Evolutionary conservation across 78 protist genomes (phyloP), one percentile per base, ranked within the genome.

Genomic region (Anaeramoeba flamelloides): DNA sequence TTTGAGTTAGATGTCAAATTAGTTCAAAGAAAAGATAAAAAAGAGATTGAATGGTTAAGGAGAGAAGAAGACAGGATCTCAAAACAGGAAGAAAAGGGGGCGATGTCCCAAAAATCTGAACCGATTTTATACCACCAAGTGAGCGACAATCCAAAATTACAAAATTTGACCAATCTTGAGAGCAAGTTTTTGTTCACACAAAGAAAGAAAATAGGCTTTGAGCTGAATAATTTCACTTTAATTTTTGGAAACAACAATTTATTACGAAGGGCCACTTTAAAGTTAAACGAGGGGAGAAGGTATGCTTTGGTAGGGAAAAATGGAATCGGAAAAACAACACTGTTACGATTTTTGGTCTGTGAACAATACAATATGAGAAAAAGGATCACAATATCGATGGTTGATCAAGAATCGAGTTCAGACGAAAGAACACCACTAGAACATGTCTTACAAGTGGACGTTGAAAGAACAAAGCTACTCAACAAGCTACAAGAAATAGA

Each of bases 291-390:
- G 39, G 90, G 90, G 36, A 78, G 83, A 26, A 82, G 89, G 22
- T 93, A 93, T 79, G 97, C 95, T 34, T 84, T 93, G 76, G 85
- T 92, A 39, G 97, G 97, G 2, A 36, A 84, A 3, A 92, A 93
- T 87, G 97, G 97, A 76, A 39, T 65, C 0, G 97, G 97, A 40
- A 94, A 94, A 83, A 81, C 93, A 26, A 92, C 95, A 40, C 81
- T 94, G 77, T 82, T 94, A 41, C 77, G 92, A 40, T 74, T 76
- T 40, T 39, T 94, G 41, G 90, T 77, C 3, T 78, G 93, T 39
- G 83, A 83, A 40, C 38, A 89, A 32, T 87, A 38, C 3, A 81
- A 41, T 36, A 86, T 91, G 77, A 87, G 90, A 0, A 65, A 81
- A 40, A 74, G 53, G 83, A 36, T 93, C 17, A 41, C 87, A 4